These are phyloP conservation scores for Pestalotiopsis sp. DNA, from an alignment of 2,329 filamentous ascomycete genomes.

Conservation along the genomic window DNA sequence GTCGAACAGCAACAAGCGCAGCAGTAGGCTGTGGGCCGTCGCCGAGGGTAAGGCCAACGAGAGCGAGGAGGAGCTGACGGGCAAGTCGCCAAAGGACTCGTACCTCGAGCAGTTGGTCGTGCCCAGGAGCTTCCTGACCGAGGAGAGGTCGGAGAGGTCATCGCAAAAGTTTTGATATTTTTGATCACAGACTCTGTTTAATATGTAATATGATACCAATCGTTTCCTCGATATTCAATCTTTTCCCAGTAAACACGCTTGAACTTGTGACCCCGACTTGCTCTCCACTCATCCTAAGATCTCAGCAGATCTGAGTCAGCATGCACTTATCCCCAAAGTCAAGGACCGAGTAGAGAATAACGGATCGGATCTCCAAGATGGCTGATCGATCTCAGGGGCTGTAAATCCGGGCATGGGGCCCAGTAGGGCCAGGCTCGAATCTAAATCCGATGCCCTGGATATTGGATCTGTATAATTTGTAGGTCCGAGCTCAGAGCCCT, in stretches of 20 bases:
- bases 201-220: neutral
- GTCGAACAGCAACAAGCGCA: neutral
- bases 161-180: constrained; percentile 6
- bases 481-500: neutral
- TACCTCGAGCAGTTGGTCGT: neutral
- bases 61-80: constrained; percentile 8
- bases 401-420: no score
- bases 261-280: no score
- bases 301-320: no score
- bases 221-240: no score
- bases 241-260: no score
- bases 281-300: no score
- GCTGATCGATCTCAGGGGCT: no score
- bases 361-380: no score
- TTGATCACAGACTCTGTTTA: neutral
- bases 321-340: no score
- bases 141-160: neutral
- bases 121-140: neutral
- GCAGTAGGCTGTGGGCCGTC: neutral
- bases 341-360: no score
- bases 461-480: neutral
- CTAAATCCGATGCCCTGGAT: no score
- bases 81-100: constrained; percentile 5
- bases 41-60: neutral
- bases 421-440: no score